phyloP scores from a whole-genome alignment of 73 alveolate genomes.

The Symbiodinium natans region DNA sequence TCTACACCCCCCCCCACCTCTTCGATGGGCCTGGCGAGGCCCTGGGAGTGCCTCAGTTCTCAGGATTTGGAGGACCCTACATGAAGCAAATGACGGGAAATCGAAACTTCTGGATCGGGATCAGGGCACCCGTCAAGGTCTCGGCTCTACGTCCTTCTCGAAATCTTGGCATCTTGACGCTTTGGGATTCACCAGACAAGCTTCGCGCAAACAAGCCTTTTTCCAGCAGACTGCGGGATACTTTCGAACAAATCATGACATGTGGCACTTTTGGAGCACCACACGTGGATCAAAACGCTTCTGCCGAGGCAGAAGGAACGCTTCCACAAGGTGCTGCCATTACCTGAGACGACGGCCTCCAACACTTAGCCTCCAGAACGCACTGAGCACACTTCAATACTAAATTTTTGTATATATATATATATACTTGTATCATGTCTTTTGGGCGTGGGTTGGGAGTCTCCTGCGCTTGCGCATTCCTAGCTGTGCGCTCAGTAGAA shows the following conservation, averaged over 20 bases:
- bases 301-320: constrained; percentile 10
- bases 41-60: not conserved
- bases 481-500: constrained; percentile 68
- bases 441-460: not conserved
- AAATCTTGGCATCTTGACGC: no score
- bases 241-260: constrained; percentile 5
- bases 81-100: no score
- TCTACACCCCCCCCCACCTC: not conserved
- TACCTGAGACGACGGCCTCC: not conserved
- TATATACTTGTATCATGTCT: not conserved
- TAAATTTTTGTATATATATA: no score
- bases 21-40: constrained; percentile 1
- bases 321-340: constrained; percentile 4
- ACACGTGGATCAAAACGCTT: not conserved
- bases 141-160: no score
- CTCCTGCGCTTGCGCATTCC: not conserved
- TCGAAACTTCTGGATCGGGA: no score
- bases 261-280: constrained; percentile 10
- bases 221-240: not conserved
- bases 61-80: no score
- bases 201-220: not conserved
- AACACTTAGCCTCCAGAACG: not conserved
- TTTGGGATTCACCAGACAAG: no score
- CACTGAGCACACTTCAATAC: not conserved
- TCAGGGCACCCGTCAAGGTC: no score